These are phyloP conservation scores for Fraxinus floribunda DNA, from an alignment of 305 asterid genomes.

Conservation along the genomic window DNA sequence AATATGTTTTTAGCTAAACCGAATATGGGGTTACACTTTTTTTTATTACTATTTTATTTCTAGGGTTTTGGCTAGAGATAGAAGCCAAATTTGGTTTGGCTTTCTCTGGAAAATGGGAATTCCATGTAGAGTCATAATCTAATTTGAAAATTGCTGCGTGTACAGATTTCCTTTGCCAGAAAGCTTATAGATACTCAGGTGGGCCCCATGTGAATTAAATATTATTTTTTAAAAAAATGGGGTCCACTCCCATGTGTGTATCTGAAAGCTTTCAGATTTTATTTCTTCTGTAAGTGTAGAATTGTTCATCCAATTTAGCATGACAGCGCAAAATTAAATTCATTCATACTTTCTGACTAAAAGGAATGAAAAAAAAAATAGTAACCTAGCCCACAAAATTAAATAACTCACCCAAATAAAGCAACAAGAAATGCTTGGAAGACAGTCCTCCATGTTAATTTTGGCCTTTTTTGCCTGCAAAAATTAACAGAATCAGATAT, in stretches of 20 bases:
- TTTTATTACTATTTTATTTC: neutral
- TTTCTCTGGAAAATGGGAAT: neutral
- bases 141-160: too few species aligned
- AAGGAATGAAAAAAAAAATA: neutral
- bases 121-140: neutral
- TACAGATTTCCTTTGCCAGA: too few species aligned
- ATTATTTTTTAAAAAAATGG: too few species aligned
- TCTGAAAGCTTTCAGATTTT: too few species aligned
- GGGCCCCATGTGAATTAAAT: too few species aligned
- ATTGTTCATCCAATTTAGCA: neutral
- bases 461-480: slow-evolving; percentile 52
- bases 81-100: neutral
- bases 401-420: slow-evolving; percentile 42
- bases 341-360: neutral
- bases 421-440: slow-evolving; percentile 39
- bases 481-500: neutral
- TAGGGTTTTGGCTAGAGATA: neutral
- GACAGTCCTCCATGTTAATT: slow-evolving; percentile 39
- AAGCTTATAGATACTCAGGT: too few species aligned
- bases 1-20: too few species aligned
- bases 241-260: too few species aligned
- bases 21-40: too few species aligned
- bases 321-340: neutral
- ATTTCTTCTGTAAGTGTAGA: too few species aligned
- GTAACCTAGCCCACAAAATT: neutral